Evolutionary conservation across 1,284 basidiomycete genomes (phyloP).

Genomic region (Moniliophthora roreri): DNA sequence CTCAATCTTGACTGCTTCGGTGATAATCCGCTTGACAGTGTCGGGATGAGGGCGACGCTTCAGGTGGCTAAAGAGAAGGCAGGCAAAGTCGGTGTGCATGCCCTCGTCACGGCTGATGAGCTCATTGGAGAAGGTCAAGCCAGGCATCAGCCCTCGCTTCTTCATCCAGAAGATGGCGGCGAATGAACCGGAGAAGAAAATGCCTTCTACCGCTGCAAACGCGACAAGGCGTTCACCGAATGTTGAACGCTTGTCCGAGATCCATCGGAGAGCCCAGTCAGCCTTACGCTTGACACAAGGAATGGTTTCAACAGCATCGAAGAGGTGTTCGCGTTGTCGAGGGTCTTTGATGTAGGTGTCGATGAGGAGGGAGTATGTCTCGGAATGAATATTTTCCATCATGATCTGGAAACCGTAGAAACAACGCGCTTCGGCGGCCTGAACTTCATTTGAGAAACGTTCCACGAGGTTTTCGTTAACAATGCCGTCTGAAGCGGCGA

Average conservation of each 20-base stretch:
- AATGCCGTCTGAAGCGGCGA: slow-evolving; percentile 96
- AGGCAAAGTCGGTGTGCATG: slow-evolving; percentile 98
- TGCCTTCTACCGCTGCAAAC: slow-evolving; percentile 97
- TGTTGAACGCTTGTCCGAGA: slow-evolving; percentile 78
- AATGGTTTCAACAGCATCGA: slow-evolving; percentile 93
- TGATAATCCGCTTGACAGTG: slow-evolving; percentile 72
- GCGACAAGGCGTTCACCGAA: slow-evolving; percentile 94
- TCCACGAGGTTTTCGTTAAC: slow-evolving; percentile 98
- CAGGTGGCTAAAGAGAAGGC: slow-evolving; percentile 90
- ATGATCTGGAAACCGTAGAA: slow-evolving; percentile 99
- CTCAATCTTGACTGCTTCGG: slow-evolving; percentile 84
- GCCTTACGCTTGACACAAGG: slow-evolving; percentile 93
- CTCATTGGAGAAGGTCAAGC: slow-evolving; percentile 96
- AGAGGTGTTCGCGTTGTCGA: slow-evolving; percentile 82
- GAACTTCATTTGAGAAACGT: slow-evolving; percentile 93
- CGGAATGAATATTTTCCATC: slow-evolving; percentile 98
- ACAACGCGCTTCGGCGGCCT: slow-evolving; percentile 92
- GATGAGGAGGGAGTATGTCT: slow-evolving; percentile 97
- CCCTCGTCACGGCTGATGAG: slow-evolving; percentile 98
- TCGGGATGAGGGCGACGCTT: slow-evolving; percentile 80
- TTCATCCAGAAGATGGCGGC: slow-evolving; percentile 99
- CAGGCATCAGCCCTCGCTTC: slow-evolving; percentile 98
- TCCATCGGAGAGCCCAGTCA: slow-evolving; percentile 94
- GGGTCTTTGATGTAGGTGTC: slow-evolving; percentile 97
- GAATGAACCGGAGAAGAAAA: slow-evolving; percentile 96